Evolutionary conservation across 768 basidiomycete genomes (phyloP).

Genomic region (Coprinopsis sp.): DNA sequence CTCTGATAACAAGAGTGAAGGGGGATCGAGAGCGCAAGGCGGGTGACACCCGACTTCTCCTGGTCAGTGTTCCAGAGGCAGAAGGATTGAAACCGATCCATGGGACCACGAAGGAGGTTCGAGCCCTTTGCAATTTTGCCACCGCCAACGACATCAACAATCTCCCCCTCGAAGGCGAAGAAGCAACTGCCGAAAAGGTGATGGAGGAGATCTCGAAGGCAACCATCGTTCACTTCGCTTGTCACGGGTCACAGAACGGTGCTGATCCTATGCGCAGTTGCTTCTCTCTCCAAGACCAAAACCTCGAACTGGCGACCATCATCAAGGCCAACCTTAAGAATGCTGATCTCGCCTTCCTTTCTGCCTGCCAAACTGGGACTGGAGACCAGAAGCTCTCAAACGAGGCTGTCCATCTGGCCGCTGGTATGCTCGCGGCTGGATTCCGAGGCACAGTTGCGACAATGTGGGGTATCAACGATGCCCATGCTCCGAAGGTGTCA

Average conservation of each 20-base stretch:
- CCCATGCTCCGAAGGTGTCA: neutral
- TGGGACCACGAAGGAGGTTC: conserved; percentile 10
- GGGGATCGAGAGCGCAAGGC: conserved; percentile 26
- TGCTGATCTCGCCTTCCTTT: conserved; percentile 32
- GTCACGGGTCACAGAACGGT: conserved; percentile 23
- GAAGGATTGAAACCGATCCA: conserved; percentile 5
- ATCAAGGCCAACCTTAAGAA: conserved; percentile 15
- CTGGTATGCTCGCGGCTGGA: conserved; percentile 4
- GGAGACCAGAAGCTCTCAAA: conserved; percentile 19
- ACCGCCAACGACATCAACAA: neutral
- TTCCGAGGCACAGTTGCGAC: neutral
- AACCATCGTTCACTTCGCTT: conserved; percentile 26
- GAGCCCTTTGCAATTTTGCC: neutral
- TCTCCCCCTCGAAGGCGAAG: neutral
- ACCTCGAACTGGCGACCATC: conserved; percentile 14
- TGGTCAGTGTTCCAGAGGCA: conserved; percentile 11
- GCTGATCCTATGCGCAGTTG: neutral
- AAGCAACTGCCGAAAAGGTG: neutral
- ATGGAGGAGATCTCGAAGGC: conserved; percentile 5
- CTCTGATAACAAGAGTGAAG: conserved; percentile 6
- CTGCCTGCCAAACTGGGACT: conserved; percentile 36
- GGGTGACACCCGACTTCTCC: conserved; percentile 2
- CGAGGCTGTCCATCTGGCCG: conserved; percentile 6
- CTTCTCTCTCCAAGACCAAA: neutral
- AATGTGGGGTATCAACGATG: conserved; percentile 3